Percentiles rank a stretch among this genome's conserved stretches.
phyloP scores from a whole-genome alignment of 2,329 filamentous ascomycete genomes.

The Xylaria arbuscula region DNA sequence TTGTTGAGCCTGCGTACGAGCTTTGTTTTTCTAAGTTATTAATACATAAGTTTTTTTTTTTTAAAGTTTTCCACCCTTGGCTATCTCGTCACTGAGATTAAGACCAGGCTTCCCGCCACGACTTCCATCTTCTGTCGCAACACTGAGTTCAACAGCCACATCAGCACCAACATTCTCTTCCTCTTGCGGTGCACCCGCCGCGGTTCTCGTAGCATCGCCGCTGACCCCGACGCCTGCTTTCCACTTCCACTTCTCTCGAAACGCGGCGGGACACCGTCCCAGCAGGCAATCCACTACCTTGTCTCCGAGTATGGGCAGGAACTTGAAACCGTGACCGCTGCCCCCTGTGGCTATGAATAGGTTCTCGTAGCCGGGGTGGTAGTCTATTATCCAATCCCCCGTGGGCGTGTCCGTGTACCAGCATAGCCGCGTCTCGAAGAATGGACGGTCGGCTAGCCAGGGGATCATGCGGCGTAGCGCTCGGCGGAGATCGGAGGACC shows the following conservation, averaged over 20 bases:
- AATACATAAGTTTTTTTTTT: background rate
- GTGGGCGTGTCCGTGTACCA: conserved; percentile 82
- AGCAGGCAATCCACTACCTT: conserved; percentile 68
- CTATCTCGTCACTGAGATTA: conserved; percentile 54
- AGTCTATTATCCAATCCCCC: conserved; percentile 77
- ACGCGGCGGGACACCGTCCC: conserved; percentile 58
- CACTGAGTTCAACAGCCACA: conserved; percentile 50
- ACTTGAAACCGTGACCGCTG: conserved; percentile 76
- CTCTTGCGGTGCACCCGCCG: conserved; percentile 59
- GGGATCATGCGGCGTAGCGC: conserved; percentile 72
- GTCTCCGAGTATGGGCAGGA: conserved; percentile 73
- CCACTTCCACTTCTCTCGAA: conserved; percentile 71
- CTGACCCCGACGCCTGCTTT: conserved; percentile 54
- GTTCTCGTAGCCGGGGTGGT: conserved; percentile 70
- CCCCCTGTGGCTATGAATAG: conserved; percentile 72
- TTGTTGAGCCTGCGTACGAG: no score
- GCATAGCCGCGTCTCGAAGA: conserved; percentile 72
- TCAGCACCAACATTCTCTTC: background rate
- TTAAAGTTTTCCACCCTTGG: conserved; percentile 15
- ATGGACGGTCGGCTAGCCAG: conserved; percentile 65
- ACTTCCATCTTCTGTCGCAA: conserved; percentile 65
- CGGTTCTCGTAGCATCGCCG: background rate
- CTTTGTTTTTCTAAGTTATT: no score
- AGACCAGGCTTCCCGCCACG: conserved; percentile 61
- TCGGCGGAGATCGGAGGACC: conserved; percentile 68